phyloP scores from a whole-genome alignment of 2,329 filamentous ascomycete species.

The Akanthomyces muscarius region DNA sequence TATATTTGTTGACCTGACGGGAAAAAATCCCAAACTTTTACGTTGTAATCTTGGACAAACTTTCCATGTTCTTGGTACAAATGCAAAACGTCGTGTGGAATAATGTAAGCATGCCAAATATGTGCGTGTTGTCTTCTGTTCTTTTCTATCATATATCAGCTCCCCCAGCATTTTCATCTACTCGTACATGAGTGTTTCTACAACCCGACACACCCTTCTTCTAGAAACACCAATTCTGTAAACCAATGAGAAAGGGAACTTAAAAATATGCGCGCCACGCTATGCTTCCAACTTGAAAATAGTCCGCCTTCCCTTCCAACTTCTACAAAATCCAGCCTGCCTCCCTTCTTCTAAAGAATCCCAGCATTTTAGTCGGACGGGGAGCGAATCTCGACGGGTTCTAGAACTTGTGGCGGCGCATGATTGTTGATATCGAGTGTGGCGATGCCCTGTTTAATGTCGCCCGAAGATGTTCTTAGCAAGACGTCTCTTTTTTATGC shows the following conservation, averaged over 20 bases:
- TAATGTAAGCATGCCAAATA: not conserved
- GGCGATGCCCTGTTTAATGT: constrained; percentile 1
- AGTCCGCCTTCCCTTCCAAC: not conserved
- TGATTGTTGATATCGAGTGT: constrained; percentile 14
- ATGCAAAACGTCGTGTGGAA: not conserved
- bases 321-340: not conserved
- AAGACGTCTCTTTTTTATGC: constrained; percentile 7
- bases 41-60: not conserved
- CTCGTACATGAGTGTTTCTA: not conserved
- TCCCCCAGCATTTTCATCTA: not conserved
- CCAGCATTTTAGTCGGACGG: constrained; percentile 13
- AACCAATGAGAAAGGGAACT: not conserved
- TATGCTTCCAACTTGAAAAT: constrained; percentile 25
- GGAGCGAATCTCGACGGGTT: constrained; percentile 28
- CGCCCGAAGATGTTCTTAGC: constrained; percentile 4
- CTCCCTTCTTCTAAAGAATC: not conserved
- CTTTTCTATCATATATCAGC: not conserved
- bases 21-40: not conserved
- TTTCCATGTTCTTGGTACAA: not conserved
- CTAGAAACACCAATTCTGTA: not conserved
- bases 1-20: not conserved
- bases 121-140: not conserved
- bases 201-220: not conserved
- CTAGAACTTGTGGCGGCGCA: constrained; percentile 20
- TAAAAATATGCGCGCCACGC: constrained; percentile 22